phyloP scores from a whole-genome alignment of 306 rosid genomes.

The Spatholobus suberectus region DNA sequence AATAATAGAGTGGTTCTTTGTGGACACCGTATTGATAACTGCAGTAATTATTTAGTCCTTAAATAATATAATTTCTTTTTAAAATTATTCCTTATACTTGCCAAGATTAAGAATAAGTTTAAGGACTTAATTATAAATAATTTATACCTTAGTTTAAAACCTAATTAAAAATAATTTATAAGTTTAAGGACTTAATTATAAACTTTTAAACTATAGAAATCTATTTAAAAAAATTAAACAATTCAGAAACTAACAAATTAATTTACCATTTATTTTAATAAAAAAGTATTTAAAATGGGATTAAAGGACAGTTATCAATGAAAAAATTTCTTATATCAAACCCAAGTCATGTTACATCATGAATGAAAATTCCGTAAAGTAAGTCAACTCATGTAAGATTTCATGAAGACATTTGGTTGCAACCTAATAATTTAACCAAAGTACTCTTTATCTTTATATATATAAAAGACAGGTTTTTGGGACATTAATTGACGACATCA shows the following conservation, averaged over 20 bases:
- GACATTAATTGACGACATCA: too few relatives aligned
- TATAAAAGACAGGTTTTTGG: too few relatives aligned
- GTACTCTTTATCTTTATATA: too few relatives aligned
- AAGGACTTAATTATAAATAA: too few relatives aligned
- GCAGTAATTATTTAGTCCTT: neutral
- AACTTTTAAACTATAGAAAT: neutral
- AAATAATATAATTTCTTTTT: too few relatives aligned
- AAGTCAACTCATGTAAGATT: neutral
- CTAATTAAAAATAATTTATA: neutral
- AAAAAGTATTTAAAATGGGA: neutral
- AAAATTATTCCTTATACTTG: too few relatives aligned
- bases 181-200: too few relatives aligned
- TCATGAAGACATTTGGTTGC: neutral
- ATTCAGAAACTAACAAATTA: neutral
- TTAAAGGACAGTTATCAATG: neutral
- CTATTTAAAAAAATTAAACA: neutral
- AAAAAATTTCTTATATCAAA: neutral
- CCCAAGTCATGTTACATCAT: neutral
- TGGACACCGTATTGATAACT: neutral
- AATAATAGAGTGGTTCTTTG: constrained; percentile 10
- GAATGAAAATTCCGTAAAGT: neutral
- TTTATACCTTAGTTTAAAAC: too few relatives aligned
- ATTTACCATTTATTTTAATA: neutral
- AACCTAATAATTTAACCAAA: neutral
- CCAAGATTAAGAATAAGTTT: too few relatives aligned